Evolutionary conservation across 2,329 filamentous ascomycete genomes (phyloP).

Genomic region (Ophiostoma piceae): DNA sequence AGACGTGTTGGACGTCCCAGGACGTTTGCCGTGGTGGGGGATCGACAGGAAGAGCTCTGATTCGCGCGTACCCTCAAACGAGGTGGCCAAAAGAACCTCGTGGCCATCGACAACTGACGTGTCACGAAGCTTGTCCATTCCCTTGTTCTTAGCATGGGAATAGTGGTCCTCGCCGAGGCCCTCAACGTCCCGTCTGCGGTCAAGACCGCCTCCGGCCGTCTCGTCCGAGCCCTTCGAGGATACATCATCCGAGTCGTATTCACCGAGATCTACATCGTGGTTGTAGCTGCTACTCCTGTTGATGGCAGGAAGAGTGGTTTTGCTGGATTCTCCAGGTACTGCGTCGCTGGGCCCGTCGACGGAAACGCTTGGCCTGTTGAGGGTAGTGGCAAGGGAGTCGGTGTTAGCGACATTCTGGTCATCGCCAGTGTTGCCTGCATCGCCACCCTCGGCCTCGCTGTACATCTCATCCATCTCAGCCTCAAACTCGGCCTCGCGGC

Average conservation of each 20-base stretch:
- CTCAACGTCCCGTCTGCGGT: slow-evolving; percentile 68
- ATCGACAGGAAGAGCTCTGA: slow-evolving; percentile 7
- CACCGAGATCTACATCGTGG: slow-evolving; percentile 61
- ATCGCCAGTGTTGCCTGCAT: slow-evolving; percentile 30
- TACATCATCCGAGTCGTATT: slow-evolving; percentile 30
- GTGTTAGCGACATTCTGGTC: neutral
- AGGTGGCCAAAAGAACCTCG: slow-evolving; percentile 64
- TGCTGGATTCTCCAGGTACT: neutral
- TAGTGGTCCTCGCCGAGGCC: slow-evolving; percentile 74
- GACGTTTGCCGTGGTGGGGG: slow-evolving; percentile 4
- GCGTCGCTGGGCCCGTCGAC: neutral
- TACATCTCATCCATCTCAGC: slow-evolving; percentile 61
- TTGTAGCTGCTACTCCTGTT: slow-evolving; percentile 61
- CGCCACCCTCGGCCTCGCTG: slow-evolving; percentile 33
- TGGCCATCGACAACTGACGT: slow-evolving; percentile 61
- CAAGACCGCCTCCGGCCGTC: slow-evolving; percentile 44
- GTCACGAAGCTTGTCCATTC: slow-evolving; percentile 61
- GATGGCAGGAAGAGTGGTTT: neutral
- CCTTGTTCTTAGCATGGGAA: slow-evolving; percentile 58
- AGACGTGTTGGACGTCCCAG: neutral
- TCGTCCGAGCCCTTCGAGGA: neutral
- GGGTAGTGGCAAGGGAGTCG: neutral
- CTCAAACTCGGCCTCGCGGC: slow-evolving; percentile 52
- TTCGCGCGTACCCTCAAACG: slow-evolving; percentile 20
- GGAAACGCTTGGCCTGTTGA: neutral